Evolutionary conservation across 129 eudicot species (phyloP).

Genomic region (Artemisia annua): DNA sequence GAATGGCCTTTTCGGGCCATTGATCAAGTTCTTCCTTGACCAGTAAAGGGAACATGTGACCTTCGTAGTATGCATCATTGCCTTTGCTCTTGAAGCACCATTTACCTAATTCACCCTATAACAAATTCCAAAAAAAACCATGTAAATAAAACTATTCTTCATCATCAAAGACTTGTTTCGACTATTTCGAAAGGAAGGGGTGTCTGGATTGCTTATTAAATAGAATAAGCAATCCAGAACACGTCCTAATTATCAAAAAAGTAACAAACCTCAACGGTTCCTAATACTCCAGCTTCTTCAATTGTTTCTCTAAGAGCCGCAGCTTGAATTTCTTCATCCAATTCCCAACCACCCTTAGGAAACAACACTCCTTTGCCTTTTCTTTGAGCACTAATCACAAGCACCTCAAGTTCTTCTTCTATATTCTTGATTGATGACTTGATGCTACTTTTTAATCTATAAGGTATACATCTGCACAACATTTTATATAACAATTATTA

Average conservation of each 20-base stretch:
- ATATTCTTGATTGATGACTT: conserved; percentile 42
- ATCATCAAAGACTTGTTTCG: background rate
- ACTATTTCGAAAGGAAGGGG: background rate
- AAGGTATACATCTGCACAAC: conserved; percentile 86
- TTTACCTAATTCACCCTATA: conserved; percentile 56
- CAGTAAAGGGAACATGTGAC: conserved; percentile 64
- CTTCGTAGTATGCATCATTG: conserved; percentile 63
- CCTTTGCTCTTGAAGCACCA: conserved; percentile 86
- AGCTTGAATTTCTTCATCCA: conserved; percentile 65
- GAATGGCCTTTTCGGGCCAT: conserved; percentile 73
- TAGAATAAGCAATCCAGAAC: no score
- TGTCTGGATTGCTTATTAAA: no score
- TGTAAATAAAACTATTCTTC: background rate
- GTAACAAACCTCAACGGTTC: conserved; percentile 55
- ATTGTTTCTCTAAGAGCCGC: conserved; percentile 76
- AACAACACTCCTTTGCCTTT: conserved; percentile 74
- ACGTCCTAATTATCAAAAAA: background rate
- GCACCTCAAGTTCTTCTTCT: conserved; percentile 59
- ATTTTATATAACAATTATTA: conserved; percentile 1
- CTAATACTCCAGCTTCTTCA: conserved; percentile 87
- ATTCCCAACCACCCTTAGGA: conserved; percentile 99
- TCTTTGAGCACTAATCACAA: conserved; percentile 78
- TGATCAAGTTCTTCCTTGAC: conserved; percentile 51
- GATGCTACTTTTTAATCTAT: conserved; percentile 45
- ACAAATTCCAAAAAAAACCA: conserved; percentile 8